A percentile compares a stretch with the other conserved stretches of the same genome.
Evolutionary conservation across 2,329 filamentous ascomycete genomes (phyloP).

Genomic region (Colletotrichum melonis): DNA sequence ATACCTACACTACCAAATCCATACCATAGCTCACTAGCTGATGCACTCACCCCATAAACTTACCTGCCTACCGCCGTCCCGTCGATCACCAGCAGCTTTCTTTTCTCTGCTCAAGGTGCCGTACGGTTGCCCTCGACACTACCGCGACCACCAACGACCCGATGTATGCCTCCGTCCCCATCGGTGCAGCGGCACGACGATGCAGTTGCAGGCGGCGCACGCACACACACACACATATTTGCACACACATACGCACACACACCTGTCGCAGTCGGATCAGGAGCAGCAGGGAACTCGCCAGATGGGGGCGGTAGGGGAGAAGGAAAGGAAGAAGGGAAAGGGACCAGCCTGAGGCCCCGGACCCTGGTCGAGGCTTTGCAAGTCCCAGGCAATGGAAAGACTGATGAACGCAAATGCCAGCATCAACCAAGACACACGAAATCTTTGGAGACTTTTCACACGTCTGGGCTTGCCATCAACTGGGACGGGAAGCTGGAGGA

Average conservation of each 20-base stretch:
- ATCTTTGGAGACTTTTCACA: slow-evolving; percentile 14
- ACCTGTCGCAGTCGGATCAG: slow-evolving; percentile 17
- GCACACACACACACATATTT: neutral
- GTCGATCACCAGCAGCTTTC: neutral
- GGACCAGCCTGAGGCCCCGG: slow-evolving; percentile 25
- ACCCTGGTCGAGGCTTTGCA: slow-evolving; percentile 19
- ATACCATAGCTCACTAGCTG: neutral
- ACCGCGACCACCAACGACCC: neutral
- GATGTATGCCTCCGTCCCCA: neutral
- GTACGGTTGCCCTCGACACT: neutral
- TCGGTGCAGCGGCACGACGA: neutral
- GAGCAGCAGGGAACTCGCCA: slow-evolving; percentile 7
- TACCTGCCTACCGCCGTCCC: neutral
- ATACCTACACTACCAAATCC: neutral
- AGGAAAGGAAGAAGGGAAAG: neutral
- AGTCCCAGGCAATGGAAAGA: slow-evolving; percentile 16
- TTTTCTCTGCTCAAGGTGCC: neutral
- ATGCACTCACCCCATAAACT: neutral
- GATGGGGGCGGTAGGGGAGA: neutral
- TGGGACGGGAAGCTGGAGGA: slow-evolving; percentile 24
- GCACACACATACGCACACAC: slow-evolving; percentile 1
- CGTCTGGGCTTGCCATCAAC: neutral
- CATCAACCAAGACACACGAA: slow-evolving; percentile 31
- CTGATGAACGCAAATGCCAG: slow-evolving; percentile 19
- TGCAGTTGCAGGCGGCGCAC: slow-evolving; percentile 4